phyloP scores from a whole-genome alignment of 2,329 filamentous ascomycete genomes.

The Claviceps maximensis region DNA sequence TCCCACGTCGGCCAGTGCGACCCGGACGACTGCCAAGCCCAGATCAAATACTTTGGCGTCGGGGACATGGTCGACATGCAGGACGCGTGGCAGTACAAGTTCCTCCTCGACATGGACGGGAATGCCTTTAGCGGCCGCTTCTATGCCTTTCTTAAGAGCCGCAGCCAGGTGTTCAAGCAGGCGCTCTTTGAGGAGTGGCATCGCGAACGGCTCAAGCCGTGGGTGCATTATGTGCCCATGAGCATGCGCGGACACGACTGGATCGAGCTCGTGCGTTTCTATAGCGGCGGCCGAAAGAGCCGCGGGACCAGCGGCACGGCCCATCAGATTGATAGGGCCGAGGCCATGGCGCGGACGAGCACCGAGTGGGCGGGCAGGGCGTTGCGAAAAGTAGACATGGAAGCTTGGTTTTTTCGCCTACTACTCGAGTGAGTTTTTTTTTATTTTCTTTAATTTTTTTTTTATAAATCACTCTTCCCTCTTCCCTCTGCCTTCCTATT shows the following conservation, averaged over 20 bases:
- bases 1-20: conserved; percentile 89
- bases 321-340: neutral
- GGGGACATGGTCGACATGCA: conserved; percentile 81
- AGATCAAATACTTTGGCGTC: conserved; percentile 56
- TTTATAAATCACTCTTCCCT: too few relatives aligned
- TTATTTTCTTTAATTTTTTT: neutral
- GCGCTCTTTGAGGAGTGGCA: conserved; percentile 94
- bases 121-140: conserved; percentile 94
- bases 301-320: too few relatives aligned
- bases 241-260: conserved; percentile 75
- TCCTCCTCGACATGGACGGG: conserved; percentile 86
- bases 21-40: conserved; percentile 73
- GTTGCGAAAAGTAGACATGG: conserved; percentile 57
- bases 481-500: too few relatives aligned
- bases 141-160: conserved; percentile 75
- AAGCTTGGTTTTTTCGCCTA: conserved; percentile 55
- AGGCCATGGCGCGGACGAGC: conserved; percentile 47
- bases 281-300: neutral
- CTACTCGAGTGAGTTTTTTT: conserved; percentile 47
- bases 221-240: conserved; percentile 86
- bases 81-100: conserved; percentile 75
- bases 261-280: conserved; percentile 73
- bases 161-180: conserved; percentile 79
- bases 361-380: conserved; percentile 60
- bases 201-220: conserved; percentile 78